phyloP scores from a whole-genome alignment of 495 filamentous ascomycete species.

The Penicillium macrosclerotiorum region DNA sequence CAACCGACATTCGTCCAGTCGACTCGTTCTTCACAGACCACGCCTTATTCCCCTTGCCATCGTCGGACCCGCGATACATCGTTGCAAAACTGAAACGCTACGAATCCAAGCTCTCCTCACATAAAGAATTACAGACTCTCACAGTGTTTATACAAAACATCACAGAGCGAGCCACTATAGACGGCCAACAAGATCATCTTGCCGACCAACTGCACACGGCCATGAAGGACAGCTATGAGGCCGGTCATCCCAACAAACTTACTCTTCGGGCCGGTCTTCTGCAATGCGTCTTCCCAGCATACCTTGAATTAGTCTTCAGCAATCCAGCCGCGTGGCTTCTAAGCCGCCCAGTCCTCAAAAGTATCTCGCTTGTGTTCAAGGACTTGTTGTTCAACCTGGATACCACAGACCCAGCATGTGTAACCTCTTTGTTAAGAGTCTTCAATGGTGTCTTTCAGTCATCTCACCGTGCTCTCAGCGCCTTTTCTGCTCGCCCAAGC shows the following conservation, averaged over 20 bases:
- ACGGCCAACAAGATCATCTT: constrained; percentile 59
- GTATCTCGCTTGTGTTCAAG: constrained; percentile 41
- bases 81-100: constrained; percentile 65
- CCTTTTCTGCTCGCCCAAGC: constrained; percentile 26
- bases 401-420: constrained; percentile 40
- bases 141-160: constrained; percentile 63
- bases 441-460: constrained; percentile 44
- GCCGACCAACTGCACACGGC: constrained; percentile 56
- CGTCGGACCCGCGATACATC: constrained; percentile 65
- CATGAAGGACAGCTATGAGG: constrained; percentile 51
- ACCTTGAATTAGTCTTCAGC: constrained; percentile 52
- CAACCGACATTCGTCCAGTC: constrained; percentile 58
- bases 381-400: constrained; percentile 51
- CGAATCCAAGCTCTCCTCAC: constrained; percentile 53
- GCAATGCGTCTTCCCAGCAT: constrained; percentile 62
- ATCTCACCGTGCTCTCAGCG: constrained; percentile 35
- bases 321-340: constrained; percentile 58
- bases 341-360: constrained; percentile 53
- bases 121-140: constrained; percentile 54
- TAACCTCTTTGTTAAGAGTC: constrained; percentile 42
- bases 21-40: constrained; percentile 69
- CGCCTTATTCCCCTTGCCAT: constrained; percentile 62
- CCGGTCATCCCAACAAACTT: constrained; percentile 37
- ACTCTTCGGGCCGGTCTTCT: constrained; percentile 59
- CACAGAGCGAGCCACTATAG: constrained; percentile 59